Percentiles rank a stretch among this genome's conserved stretches.
These are phyloP conservation scores for Cubamyces lactineus DNA, from an alignment of 768 basidiomycete species.

Conservation along the genomic window DNA sequence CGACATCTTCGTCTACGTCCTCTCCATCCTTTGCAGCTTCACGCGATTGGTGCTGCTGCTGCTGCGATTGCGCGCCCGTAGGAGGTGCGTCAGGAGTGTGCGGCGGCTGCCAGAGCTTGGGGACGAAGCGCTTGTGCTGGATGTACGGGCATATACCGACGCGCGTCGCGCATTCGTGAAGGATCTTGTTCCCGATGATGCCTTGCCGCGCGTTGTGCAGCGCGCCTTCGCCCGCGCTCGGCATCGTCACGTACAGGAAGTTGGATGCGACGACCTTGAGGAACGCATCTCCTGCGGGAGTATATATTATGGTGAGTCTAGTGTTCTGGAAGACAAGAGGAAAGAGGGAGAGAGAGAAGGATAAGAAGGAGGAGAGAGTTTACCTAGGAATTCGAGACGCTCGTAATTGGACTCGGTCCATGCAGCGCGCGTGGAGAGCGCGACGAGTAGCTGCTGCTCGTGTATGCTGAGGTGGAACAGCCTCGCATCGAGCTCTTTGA, in stretches of 20 bases:
- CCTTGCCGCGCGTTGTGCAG: constrained; percentile 68
- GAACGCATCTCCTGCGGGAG: constrained; percentile 74
- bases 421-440: constrained; percentile 72
- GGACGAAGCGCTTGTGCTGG: constrained; percentile 68
- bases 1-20: constrained; percentile 12
- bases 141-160: constrained; percentile 73
- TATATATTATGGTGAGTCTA: not conserved
- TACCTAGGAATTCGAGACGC: constrained; percentile 82
- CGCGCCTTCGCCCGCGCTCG: constrained; percentile 63
- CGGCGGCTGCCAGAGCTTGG: constrained; percentile 65
- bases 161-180: constrained; percentile 57
- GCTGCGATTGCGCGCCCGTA: not conserved
- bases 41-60: not conserved
- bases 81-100: constrained; percentile 29
- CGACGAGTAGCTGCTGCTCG: constrained; percentile 62
- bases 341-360: too few species aligned
- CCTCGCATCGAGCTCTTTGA: constrained; percentile 75
- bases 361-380: constrained; percentile 20
- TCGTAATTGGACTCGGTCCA: constrained; percentile 79
- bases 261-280: constrained; percentile 78
- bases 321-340: not conserved
- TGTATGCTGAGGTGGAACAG: constrained; percentile 65
- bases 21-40: constrained; percentile 7
- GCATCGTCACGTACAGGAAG: constrained; percentile 73
- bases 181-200: constrained; percentile 74